Conservation (phyloP, 306 rosid species). For the Casuarina glauca region DNA sequence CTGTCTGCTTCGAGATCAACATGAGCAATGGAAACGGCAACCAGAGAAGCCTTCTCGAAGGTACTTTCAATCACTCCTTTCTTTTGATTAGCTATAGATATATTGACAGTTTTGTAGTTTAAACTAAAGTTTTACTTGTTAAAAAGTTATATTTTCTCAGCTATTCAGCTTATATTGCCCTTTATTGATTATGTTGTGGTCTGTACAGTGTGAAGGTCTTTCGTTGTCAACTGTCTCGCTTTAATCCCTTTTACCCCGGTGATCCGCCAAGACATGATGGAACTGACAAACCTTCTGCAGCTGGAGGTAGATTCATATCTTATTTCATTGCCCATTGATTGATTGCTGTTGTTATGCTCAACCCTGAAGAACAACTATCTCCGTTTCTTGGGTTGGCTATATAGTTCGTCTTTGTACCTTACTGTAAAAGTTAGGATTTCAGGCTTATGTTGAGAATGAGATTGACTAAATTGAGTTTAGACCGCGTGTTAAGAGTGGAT, state of each 20-base stretch:
- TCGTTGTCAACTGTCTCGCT: conserved; percentile 63
- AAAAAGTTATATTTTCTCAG: conserved; percentile 6
- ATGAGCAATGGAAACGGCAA: conserved; percentile 73
- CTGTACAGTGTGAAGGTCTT: conserved; percentile 85
- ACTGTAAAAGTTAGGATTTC: background rate
- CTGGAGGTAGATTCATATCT: conserved; percentile 55
- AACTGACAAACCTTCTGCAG: conserved; percentile 42
- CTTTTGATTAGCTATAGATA: background rate
- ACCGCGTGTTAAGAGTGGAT: background rate
- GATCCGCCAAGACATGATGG: conserved; percentile 54
- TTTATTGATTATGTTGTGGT: conserved; percentile 28
- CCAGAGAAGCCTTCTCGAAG: conserved; percentile 63
- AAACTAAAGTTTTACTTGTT: background rate
- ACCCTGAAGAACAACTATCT: background rate
- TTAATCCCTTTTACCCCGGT: conserved; percentile 70
- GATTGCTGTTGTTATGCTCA: background rate
- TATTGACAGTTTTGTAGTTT: background rate
- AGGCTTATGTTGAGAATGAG: background rate
- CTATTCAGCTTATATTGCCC: conserved; percentile 6
- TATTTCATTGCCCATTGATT: background rate
- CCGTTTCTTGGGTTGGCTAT: background rate
- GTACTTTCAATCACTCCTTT: conserved; percentile 31
- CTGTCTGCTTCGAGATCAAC: conserved; percentile 82
- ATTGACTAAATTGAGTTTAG: background rate
- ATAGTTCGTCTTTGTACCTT: background rate